phyloP scores from a whole-genome alignment of 116 monocot genomes.

The Papilionanthe hybrid region DNA sequence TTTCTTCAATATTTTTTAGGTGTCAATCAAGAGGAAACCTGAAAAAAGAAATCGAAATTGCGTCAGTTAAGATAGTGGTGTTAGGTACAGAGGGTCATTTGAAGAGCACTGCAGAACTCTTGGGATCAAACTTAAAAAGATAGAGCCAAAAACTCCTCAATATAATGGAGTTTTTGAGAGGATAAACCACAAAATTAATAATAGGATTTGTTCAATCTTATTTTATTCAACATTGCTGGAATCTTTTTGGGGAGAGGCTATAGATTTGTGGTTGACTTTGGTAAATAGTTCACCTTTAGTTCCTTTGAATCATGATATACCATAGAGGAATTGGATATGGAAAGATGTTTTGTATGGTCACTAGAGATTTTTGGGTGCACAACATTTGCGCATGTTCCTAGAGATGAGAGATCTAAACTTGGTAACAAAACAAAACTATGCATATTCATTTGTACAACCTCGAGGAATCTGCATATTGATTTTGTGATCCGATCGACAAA shows the following conservation, averaged over 20 bases:
- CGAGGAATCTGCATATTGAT: neutral
- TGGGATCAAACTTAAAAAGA: too few relatives aligned
- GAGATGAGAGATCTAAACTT: conserved; percentile 3
- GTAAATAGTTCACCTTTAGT: neutral
- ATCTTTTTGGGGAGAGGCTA: conserved; percentile 1
- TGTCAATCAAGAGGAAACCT: neutral
- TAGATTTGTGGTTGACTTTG: neutral
- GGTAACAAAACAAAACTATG: conserved; percentile 1
- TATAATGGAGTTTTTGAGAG: too few relatives aligned
- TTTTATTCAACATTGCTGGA: neutral
- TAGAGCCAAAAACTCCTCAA: too few relatives aligned
- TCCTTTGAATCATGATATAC: neutral
- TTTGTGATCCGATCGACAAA: neutral
- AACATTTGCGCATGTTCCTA: neutral
- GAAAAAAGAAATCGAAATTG: neutral
- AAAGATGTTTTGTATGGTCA: neutral
- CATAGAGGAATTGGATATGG: neutral
- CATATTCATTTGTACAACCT: neutral
- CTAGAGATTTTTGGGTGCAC: neutral
- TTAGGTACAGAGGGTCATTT: neutral
- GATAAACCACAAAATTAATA: too few relatives aligned
- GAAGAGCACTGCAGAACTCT: too few relatives aligned
- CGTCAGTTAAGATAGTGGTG: too few relatives aligned
- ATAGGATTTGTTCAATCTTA: too few relatives aligned
- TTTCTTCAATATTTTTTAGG: conserved; percentile 1